phyloP scores from a whole-genome alignment of 164 flowering plant species.

The Liriodendron chinense region DNA sequence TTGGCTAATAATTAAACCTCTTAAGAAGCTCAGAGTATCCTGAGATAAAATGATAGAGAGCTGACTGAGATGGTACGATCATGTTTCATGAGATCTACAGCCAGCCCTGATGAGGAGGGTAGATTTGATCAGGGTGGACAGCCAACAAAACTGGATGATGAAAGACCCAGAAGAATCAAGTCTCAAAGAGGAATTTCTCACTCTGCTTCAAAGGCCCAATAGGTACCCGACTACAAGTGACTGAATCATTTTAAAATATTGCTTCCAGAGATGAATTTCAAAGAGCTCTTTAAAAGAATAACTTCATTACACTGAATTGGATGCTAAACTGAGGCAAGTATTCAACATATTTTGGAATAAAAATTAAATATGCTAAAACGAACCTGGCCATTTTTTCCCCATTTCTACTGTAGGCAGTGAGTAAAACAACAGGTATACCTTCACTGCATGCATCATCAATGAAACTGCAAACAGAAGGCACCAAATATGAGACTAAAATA shows the following conservation, averaged over 20 bases:
- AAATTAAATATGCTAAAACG: conserved; percentile 7
- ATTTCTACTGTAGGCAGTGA: conserved; percentile 61
- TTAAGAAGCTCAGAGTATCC: too few relatives aligned
- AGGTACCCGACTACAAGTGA: neutral
- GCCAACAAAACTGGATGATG: too few relatives aligned
- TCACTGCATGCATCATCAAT: conserved; percentile 69
- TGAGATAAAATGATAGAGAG: too few relatives aligned
- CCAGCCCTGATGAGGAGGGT: too few relatives aligned
- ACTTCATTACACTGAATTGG: neutral
- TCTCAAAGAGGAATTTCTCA: too few relatives aligned
- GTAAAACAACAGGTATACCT: conserved; percentile 62
- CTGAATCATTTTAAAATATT: neutral
- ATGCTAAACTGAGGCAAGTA: neutral
- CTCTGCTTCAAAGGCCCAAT: too few relatives aligned
- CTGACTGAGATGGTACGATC: too few relatives aligned
- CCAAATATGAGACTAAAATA: neutral
- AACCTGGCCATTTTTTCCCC: conserved; percentile 81
- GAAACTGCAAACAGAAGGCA: conserved; percentile 48
- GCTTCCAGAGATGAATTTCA: neutral
- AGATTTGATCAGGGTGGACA: too few relatives aligned
- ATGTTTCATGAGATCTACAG: too few relatives aligned
- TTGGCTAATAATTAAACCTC: too few relatives aligned
- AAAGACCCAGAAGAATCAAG: too few relatives aligned
- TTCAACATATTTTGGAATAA: neutral
- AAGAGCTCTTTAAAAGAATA: neutral